phyloP scores from a whole-genome alignment of 805 yeast species.

The Spencermartinsiella europaea region DNA sequence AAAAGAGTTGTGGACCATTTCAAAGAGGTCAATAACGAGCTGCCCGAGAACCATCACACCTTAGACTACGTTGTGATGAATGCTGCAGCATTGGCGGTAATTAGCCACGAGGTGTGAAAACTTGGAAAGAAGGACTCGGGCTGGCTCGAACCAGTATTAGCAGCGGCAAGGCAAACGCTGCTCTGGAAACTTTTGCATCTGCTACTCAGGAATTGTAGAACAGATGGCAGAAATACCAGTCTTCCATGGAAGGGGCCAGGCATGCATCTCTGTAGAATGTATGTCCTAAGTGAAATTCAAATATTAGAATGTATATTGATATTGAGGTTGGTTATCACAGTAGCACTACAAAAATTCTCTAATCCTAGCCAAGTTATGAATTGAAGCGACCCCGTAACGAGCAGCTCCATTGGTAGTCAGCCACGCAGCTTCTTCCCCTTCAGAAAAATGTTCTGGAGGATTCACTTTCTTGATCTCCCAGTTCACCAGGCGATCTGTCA shows the following conservation, averaged over 20 bases:
- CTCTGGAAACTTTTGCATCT: conserved; percentile 52
- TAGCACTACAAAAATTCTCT: neutral
- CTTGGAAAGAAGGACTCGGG: conserved; percentile 75
- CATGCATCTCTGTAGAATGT: no score
- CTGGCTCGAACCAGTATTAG: conserved; percentile 64
- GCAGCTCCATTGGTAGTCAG: conserved; percentile 7
- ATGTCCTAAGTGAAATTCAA: no score
- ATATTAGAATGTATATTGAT: no score
- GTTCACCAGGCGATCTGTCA: conserved; percentile 1
- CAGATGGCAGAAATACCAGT: no score
- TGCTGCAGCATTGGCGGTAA: conserved; percentile 79
- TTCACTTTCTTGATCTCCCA: neutral
- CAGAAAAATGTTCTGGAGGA: conserved; percentile 1
- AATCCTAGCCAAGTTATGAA: conserved; percentile 4
- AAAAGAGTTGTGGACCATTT: neutral
- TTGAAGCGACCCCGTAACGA: conserved; percentile 4
- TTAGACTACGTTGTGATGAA: conserved; percentile 86
- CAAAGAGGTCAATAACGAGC: conserved; percentile 36
- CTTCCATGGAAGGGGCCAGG: no score
- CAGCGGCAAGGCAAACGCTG: conserved; percentile 59
- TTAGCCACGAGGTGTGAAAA: conserved; percentile 58
- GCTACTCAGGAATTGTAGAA: conserved; percentile 23
- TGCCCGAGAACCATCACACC: conserved; percentile 47
- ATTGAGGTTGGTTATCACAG: no score
- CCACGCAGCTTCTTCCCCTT: conserved; percentile 8